Evolutionary conservation across 805 yeast genomes (phyloP).

Genomic region (Starmerella cellae): DNA sequence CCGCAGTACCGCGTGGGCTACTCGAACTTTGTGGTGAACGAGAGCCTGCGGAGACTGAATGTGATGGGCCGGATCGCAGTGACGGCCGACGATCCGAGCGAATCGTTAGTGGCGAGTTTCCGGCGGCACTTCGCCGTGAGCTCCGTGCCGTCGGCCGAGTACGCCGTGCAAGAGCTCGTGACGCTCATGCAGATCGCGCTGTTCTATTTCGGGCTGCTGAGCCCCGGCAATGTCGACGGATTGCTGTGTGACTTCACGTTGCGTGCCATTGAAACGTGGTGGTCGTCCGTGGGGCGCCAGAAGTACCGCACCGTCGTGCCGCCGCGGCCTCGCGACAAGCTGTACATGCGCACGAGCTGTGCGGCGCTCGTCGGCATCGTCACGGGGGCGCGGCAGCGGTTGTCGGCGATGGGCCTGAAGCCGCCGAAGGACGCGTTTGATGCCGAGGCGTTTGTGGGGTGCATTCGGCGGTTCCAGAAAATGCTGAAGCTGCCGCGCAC

Average conservation of each 20-base stretch:
- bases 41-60: slow-evolving; percentile 58
- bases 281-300: slow-evolving; percentile 52
- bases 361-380: slow-evolving; percentile 71
- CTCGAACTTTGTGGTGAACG: slow-evolving; percentile 52
- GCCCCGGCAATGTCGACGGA: slow-evolving; percentile 67
- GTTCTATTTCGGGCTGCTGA: slow-evolving; percentile 62
- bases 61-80: slow-evolving; percentile 82
- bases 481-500: slow-evolving; percentile 42
- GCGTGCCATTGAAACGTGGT: slow-evolving; percentile 62
- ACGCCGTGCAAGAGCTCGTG: slow-evolving; percentile 63
- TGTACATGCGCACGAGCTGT: slow-evolving; percentile 35
- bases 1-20: slow-evolving; percentile 34
- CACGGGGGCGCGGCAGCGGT: slow-evolving; percentile 48
- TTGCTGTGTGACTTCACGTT: slow-evolving; percentile 67
- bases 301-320: slow-evolving; percentile 20
- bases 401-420: slow-evolving; percentile 43
- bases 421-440: slow-evolving; percentile 79
- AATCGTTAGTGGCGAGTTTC: slow-evolving; percentile 71
- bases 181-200: slow-evolving; percentile 61
- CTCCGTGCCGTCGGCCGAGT: slow-evolving; percentile 37
- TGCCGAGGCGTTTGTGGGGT: slow-evolving; percentile 49
- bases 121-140: slow-evolving; percentile 52
- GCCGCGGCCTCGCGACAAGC: slow-evolving; percentile 17
- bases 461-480: slow-evolving; percentile 68
- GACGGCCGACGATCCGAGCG: slow-evolving; percentile 49